Evolutionary conservation across 2,329 filamentous ascomycete genomes (phyloP).

Genomic region (Sporothrix brunneoviolacea): DNA sequence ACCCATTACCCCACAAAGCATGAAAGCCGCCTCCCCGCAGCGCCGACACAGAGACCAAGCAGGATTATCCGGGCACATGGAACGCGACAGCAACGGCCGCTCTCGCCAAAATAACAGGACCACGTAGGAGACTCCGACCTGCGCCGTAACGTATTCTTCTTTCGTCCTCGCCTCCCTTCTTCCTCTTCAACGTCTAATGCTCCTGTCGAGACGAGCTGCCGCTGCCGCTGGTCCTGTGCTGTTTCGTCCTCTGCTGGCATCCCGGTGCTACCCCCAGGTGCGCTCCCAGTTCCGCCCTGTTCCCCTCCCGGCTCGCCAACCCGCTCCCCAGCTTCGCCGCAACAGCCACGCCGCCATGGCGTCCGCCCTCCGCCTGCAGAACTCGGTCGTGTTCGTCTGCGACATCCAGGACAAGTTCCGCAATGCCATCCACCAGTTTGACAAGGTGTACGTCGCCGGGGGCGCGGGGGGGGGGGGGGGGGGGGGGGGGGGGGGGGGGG

Average conservation of each 20-base stretch:
- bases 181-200: not conserved
- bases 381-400: slow-evolving; percentile 60
- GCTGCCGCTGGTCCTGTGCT: not conserved
- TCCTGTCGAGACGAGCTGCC: not conserved
- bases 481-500: no score
- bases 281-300: not conserved
- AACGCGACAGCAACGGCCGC: no score
- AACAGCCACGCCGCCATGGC: slow-evolving; percentile 12
- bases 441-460: slow-evolving; percentile 70
- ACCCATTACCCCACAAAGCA: no score
- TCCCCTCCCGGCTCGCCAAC: not conserved
- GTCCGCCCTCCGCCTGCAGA: not conserved
- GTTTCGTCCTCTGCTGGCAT: not conserved
- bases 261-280: not conserved
- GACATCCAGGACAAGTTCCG: slow-evolving; percentile 94
- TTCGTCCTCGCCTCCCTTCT: not conserved
- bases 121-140: no score
- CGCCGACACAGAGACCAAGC: not conserved
- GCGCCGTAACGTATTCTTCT: no score
- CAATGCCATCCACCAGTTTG: slow-evolving; percentile 73
- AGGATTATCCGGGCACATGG: slow-evolving; percentile 3
- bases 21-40: slow-evolving; percentile 1
- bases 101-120: not conserved
- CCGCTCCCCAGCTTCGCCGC: not conserved
- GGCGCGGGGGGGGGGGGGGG: no score